phyloP scores from a whole-genome alignment of 148 eudicot species.

The Tetragonia tetragonoides region DNA sequence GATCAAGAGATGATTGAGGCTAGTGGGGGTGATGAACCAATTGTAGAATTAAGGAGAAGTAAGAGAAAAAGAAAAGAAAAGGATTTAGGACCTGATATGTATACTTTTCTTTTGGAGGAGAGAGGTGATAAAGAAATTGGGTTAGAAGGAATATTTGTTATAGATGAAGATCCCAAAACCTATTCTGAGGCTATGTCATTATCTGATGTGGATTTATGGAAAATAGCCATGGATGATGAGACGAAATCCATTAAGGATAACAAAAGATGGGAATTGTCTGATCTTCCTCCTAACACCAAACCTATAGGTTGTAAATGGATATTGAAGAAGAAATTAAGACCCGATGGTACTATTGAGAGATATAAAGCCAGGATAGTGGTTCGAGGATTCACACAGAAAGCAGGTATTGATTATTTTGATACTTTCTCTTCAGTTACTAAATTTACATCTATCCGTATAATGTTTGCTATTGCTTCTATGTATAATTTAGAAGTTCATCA shows the following conservation, averaged over 20 bases:
- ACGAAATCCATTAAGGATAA: neutral
- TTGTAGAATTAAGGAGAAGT: neutral
- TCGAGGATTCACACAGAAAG: neutral
- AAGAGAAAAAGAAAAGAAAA: neutral
- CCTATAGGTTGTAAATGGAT: neutral
- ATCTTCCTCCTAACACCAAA: neutral
- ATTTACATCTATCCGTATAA: neutral
- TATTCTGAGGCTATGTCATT: neutral
- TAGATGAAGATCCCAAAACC: neutral
- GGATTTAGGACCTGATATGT: too few relatives aligned
- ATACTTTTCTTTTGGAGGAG: neutral
- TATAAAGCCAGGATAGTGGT: neutral
- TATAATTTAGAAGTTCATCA: too few relatives aligned
- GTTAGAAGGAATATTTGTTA: neutral
- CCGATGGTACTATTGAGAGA: neutral
- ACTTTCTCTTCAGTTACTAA: neutral
- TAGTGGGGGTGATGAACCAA: neutral
- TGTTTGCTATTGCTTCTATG: too few relatives aligned
- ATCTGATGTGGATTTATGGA: neutral
- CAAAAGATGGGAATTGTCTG: neutral
- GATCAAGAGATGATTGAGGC: neutral
- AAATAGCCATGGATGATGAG: neutral
- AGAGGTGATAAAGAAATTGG: neutral
- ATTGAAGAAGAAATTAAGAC: neutral
- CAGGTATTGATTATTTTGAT: neutral